phyloP scores from a whole-genome alignment of 116 monocot genomes.

The Posidonia oceanica region DNA sequence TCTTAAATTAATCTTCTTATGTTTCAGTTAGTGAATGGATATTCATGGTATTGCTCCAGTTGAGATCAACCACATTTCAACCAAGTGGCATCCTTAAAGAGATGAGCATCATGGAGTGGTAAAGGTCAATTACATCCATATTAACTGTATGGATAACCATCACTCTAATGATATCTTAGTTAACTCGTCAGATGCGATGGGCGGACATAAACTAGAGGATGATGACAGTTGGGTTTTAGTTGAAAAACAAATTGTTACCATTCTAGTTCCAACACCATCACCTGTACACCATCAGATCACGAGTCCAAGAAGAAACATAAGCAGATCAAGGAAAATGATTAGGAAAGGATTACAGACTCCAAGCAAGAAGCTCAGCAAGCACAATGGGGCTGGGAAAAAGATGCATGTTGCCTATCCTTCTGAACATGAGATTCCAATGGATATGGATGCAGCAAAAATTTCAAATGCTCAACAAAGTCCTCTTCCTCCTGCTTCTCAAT shows the following conservation, averaged over 20 bases:
- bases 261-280: slow-evolving; percentile 58
- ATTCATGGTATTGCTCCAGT: neutral
- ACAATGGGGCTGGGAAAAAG: neutral
- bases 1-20: neutral
- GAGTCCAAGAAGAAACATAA: neutral
- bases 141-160: neutral
- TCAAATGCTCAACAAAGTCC: neutral
- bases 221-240: slow-evolving; percentile 68
- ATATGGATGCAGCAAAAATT: neutral
- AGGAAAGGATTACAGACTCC: neutral
- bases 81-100: neutral
- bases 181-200: neutral
- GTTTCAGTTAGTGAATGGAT: neutral
- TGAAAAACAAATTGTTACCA: slow-evolving; percentile 53
- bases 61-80: neutral
- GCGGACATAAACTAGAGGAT: slow-evolving; percentile 15
- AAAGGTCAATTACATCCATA: neutral
- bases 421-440: slow-evolving; percentile 1
- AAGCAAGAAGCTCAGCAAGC: neutral
- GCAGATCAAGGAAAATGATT: neutral
- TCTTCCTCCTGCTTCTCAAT: neutral
- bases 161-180: neutral
- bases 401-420: neutral
- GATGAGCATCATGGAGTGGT: too few species aligned
- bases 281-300: slow-evolving; percentile 11